A percentile compares a stretch with the other conserved stretches of the same genome.
Conservation (phyloP, 2,329 filamentous ascomycete genomes). For the Didymella sp. region DNA sequence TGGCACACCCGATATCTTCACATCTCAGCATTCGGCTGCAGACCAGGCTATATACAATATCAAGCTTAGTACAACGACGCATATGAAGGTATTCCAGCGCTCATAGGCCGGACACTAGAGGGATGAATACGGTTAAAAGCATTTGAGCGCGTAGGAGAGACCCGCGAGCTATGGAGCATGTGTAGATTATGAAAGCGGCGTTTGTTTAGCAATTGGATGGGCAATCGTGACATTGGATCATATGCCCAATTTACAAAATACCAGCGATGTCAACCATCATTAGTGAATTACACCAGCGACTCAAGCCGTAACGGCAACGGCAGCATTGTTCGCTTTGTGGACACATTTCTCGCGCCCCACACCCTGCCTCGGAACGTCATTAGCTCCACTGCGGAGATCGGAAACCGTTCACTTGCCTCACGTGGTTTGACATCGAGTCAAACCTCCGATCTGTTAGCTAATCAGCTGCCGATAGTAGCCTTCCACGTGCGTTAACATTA, state of each 20-base stretch:
- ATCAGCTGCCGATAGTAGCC: constrained; percentile 26
- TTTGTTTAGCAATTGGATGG: constrained; percentile 33
- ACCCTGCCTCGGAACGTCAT: constrained; percentile 14
- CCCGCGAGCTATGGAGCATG: constrained; percentile 26
- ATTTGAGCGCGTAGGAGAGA: constrained; percentile 26
- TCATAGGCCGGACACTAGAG: constrained; percentile 1
- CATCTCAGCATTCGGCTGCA: constrained; percentile 13
- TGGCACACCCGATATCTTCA: constrained; percentile 15
- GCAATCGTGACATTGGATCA: constrained; percentile 24
- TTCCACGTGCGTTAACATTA: constrained; percentile 9
- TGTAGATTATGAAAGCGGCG: constrained; percentile 42
- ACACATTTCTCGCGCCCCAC: constrained; percentile 9
- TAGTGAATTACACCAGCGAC: not conserved
- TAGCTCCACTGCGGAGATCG: constrained; percentile 27
- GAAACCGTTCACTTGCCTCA: constrained; percentile 27
- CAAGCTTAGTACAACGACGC: constrained; percentile 22
- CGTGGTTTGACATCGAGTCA: constrained; percentile 20
- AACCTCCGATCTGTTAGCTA: constrained; percentile 32
- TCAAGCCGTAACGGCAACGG: not conserved
- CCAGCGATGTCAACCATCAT: not conserved
- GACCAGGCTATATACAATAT: constrained; percentile 19
- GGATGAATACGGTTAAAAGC: constrained; percentile 14
- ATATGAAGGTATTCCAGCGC: constrained; percentile 16
- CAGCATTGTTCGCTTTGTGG: constrained; percentile 6
- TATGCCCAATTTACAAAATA: constrained; percentile 7